phyloP scores from a whole-genome alignment of 192 early-diverging fungal species.

The Gigaspora rosea region DNA sequence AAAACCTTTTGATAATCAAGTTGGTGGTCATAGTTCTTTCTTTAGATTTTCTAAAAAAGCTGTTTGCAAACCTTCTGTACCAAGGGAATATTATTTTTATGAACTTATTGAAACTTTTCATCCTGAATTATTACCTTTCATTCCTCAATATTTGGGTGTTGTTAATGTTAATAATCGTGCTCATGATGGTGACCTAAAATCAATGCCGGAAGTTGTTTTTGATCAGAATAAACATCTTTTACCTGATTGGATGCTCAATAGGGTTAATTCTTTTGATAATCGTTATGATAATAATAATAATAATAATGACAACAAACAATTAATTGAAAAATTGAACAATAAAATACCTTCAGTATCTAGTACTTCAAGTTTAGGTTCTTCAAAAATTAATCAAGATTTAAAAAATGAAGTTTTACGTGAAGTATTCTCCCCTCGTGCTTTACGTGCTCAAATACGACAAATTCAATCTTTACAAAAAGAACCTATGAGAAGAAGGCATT shows the following conservation, averaged over 20 bases:
- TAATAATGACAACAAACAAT: background rate
- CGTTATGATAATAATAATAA: too few relatives aligned
- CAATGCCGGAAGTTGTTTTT: slow-evolving; percentile 80
- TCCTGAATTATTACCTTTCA: slow-evolving; percentile 82
- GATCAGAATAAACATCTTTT: slow-evolving; percentile 93
- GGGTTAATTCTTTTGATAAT: slow-evolving; percentile 44
- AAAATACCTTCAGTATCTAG: too few relatives aligned
- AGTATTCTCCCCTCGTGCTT: slow-evolving; percentile 83
- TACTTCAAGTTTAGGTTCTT: slow-evolving; percentile 13
- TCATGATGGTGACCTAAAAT: slow-evolving; percentile 39
- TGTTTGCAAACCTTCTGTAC: slow-evolving; percentile 92
- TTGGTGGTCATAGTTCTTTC: slow-evolving; percentile 96
- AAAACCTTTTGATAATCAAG: slow-evolving; percentile 82
- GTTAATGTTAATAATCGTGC: slow-evolving; percentile 88
- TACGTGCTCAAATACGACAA: slow-evolving; percentile 72
- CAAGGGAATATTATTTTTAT: slow-evolving; percentile 87
- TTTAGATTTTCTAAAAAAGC: slow-evolving; percentile 95
- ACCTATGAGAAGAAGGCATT: slow-evolving; percentile 52
- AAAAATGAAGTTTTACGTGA: slow-evolving; percentile 91
- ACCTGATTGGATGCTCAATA: slow-evolving; percentile 63
- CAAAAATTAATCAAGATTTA: slow-evolving; percentile 68
- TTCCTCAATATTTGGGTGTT: slow-evolving; percentile 90
- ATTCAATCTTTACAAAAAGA: slow-evolving; percentile 41
- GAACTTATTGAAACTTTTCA: slow-evolving; percentile 70
- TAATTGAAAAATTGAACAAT: slow-evolving; percentile 1